phyloP scores from a whole-genome alignment of 306 rosid species.

The Cucurbita ficifolia region DNA sequence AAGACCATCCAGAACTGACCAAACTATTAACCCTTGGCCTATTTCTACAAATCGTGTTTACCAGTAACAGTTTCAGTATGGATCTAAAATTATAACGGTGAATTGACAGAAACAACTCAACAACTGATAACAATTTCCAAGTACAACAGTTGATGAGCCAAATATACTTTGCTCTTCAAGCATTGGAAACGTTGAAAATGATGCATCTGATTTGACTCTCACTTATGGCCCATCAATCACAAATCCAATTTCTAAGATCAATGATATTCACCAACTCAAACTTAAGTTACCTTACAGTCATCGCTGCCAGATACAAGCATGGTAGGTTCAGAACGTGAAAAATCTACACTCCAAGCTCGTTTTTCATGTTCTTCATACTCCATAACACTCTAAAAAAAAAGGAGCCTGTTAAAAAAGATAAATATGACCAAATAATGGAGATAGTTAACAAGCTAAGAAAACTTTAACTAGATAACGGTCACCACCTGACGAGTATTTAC shows the following conservation, averaged over 20 bases:
- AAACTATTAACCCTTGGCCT: not conserved
- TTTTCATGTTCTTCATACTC: slow-evolving; percentile 97
- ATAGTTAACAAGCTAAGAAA: not conserved
- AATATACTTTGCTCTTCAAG: not conserved
- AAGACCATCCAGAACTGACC: not conserved
- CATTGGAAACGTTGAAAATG: not conserved
- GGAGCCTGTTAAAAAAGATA: slow-evolving; percentile 4
- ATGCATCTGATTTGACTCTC: not conserved
- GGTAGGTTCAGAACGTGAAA: slow-evolving; percentile 73
- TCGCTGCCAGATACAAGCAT: slow-evolving; percentile 95
- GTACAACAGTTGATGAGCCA: not conserved
- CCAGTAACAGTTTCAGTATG: not conserved
- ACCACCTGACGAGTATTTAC: slow-evolving; percentile 73
- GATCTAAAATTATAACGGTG: not conserved
- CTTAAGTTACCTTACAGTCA: slow-evolving; percentile 71
- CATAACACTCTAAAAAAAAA: slow-evolving; percentile 21
- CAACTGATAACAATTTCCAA: not conserved
- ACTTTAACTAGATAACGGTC: not conserved
- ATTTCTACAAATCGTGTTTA: not conserved
- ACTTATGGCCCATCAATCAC: not conserved
- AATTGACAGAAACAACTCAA: not conserved
- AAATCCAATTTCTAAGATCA: slow-evolving; percentile 55
- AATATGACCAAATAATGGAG: slow-evolving; percentile 1
- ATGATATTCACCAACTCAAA: slow-evolving; percentile 88
- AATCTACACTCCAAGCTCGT: slow-evolving; percentile 95